A percentile compares a stretch with the other conserved stretches of the same genome.
These are phyloP conservation scores for Neurospora cerealis DNA, from an alignment of 495 filamentous ascomycete species.

Conservation along the genomic window DNA sequence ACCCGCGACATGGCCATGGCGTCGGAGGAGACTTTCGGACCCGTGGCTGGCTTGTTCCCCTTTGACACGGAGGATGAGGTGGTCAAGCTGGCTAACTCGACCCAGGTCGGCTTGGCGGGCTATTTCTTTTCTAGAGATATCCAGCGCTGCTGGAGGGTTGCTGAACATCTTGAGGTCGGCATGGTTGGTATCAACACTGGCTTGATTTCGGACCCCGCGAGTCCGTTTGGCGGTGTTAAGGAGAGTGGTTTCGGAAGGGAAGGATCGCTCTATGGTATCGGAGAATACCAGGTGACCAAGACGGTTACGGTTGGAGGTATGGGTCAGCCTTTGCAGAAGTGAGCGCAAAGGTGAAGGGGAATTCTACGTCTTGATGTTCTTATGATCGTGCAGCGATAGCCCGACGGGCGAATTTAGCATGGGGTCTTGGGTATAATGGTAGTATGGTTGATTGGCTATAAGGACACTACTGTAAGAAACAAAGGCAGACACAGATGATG, in stretches of 20 bases:
- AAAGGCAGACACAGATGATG: not conserved
- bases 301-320: conserved; percentile 78
- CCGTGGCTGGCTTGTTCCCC: conserved; percentile 71
- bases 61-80: conserved; percentile 82
- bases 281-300: conserved; percentile 82
- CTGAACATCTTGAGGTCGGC: conserved; percentile 77
- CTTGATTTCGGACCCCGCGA: conserved; percentile 68
- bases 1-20: conserved; percentile 68
- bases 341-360: not conserved
- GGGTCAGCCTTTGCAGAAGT: conserved; percentile 44
- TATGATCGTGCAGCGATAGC: not conserved
- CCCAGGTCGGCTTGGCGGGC: conserved; percentile 72
- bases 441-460: not conserved
- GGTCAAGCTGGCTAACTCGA: conserved; percentile 63
- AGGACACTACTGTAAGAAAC: not conserved
- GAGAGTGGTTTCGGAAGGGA: conserved; percentile 87
- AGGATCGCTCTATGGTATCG: conserved; percentile 83
- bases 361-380: not conserved
- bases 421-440: not conserved
- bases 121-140: conserved; percentile 81
- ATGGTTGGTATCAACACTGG: conserved; percentile 88
- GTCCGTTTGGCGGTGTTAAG: conserved; percentile 92
- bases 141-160: conserved; percentile 60
- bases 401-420: not conserved
- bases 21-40: conserved; percentile 80